phyloP scores from a whole-genome alignment of 139 green algal genomes.

The Eudorina sp. region DNA sequence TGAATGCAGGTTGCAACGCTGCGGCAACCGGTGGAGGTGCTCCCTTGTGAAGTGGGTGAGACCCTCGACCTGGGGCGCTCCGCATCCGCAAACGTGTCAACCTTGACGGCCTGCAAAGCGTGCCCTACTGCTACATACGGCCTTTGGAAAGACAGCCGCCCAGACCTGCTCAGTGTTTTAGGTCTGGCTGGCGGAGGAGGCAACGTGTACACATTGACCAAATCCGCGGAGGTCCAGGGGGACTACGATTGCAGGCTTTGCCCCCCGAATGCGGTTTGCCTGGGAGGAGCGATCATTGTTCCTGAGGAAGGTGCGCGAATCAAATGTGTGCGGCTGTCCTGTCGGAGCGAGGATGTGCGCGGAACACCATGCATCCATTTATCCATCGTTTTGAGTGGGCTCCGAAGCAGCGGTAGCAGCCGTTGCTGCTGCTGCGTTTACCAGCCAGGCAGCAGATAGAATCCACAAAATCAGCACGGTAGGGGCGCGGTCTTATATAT shows the following conservation, averaged over 20 bases:
- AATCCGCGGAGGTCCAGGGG: no score
- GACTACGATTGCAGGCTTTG: not conserved
- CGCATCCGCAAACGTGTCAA: no score
- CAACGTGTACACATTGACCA: not conserved
- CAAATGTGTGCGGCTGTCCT: no score
- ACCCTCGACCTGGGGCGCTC: not conserved
- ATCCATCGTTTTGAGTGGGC: no score
- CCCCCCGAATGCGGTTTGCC: not conserved
- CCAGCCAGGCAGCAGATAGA: no score
- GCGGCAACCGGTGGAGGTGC: not conserved
- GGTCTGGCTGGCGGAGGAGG: no score
- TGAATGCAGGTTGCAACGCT: not conserved
- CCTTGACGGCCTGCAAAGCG: not conserved
- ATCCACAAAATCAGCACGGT: no score
- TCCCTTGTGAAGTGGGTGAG: not conserved
- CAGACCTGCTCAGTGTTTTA: not conserved
- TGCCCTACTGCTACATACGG: not conserved
- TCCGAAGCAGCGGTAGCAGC: no score
- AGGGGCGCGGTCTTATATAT: no score
- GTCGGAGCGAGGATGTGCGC: no score
- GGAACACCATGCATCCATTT: no score
- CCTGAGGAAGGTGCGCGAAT: not conserved
- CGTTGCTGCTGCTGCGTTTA: no score
- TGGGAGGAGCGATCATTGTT: not conserved
- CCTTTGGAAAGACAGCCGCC: not conserved